Percentiles rank a stretch among this genome's conserved stretches.
These are phyloP conservation scores for Thalassiosira delicatula DNA, from an alignment of 352 stramenopile species.

Conservation along the genomic window DNA sequence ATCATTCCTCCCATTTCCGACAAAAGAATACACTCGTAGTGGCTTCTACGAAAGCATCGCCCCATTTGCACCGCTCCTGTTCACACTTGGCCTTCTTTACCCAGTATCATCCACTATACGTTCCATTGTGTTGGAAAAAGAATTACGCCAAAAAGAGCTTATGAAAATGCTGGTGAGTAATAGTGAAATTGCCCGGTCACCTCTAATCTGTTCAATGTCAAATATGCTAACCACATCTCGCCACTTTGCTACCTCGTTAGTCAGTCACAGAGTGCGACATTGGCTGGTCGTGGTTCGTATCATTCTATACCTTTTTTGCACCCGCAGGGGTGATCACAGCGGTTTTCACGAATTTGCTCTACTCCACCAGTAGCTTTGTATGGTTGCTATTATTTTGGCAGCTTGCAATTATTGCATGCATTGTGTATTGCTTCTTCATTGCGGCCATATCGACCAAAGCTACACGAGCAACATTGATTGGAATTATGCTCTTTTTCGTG, in stretches of 20 bases:
- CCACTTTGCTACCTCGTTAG: background rate
- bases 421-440: conserved; percentile 76
- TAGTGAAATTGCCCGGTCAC: background rate
- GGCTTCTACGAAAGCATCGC: conserved; percentile 78
- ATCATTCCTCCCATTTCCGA: conserved; percentile 70
- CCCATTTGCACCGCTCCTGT: conserved; percentile 63
- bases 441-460: conserved; percentile 73
- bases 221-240: background rate
- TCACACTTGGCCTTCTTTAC: conserved; percentile 77
- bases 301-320: conserved; percentile 74
- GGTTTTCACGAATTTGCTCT: conserved; percentile 67
- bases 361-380: conserved; percentile 55
- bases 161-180: conserved; percentile 83
- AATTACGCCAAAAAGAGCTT: conserved; percentile 82
- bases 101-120: conserved; percentile 72
- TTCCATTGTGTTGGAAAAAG: conserved; percentile 77
- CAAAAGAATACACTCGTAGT: conserved; percentile 61
- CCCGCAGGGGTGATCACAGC: conserved; percentile 59
- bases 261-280: conserved; percentile 78
- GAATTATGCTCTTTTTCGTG: conserved; percentile 80
- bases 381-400: conserved; percentile 80
- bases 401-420: conserved; percentile 72
- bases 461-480: conserved; percentile 77
- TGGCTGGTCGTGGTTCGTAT: conserved; percentile 81
- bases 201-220: background rate